Conservation (phyloP, 1,139 yeast genomes). For the Yamadazyma triangularis region DNA sequence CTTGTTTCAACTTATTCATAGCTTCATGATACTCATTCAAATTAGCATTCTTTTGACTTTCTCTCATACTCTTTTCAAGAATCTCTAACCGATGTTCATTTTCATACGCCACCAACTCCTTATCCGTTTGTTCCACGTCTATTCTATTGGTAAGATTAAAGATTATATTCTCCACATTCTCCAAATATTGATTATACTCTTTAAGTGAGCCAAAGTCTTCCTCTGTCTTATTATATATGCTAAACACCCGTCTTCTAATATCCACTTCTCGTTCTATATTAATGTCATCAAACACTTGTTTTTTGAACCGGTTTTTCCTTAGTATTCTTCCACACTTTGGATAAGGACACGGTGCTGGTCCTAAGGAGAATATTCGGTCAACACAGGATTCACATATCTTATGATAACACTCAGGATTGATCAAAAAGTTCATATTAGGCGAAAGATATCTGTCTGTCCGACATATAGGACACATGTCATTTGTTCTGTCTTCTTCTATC, state of each 20-base stretch:
- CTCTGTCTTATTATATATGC: constrained; percentile 75
- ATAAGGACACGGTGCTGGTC: constrained; percentile 97
- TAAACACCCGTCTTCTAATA: constrained; percentile 71
- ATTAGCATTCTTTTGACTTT: constrained; percentile 63
- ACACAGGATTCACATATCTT: constrained; percentile 97
- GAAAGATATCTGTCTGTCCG: constrained; percentile 91
- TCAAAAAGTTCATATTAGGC: constrained; percentile 87
- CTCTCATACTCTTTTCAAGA: constrained; percentile 60
- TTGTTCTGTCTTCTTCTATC: constrained; percentile 30
- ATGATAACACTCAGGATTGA: constrained; percentile 96
- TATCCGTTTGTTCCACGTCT: constrained; percentile 70
- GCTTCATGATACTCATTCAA: constrained; percentile 55
- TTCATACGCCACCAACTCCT: constrained; percentile 65
- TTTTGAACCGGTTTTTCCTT: constrained; percentile 83
- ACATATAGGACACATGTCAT: constrained; percentile 97
- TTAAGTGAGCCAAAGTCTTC: constrained; percentile 62
- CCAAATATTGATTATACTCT: constrained; percentile 73
- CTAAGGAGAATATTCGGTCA: constrained; percentile 85
- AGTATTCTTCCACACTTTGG: constrained; percentile 85
- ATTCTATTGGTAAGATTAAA: constrained; percentile 70
- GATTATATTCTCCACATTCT: constrained; percentile 75
- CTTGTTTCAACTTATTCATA: constrained; percentile 54
- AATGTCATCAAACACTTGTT: constrained; percentile 88
- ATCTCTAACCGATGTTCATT: constrained; percentile 72
- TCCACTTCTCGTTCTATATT: constrained; percentile 89